Conservation (phyloP, 2,329 filamentous ascomycete genomes). For the Eutypa lata region DNA sequence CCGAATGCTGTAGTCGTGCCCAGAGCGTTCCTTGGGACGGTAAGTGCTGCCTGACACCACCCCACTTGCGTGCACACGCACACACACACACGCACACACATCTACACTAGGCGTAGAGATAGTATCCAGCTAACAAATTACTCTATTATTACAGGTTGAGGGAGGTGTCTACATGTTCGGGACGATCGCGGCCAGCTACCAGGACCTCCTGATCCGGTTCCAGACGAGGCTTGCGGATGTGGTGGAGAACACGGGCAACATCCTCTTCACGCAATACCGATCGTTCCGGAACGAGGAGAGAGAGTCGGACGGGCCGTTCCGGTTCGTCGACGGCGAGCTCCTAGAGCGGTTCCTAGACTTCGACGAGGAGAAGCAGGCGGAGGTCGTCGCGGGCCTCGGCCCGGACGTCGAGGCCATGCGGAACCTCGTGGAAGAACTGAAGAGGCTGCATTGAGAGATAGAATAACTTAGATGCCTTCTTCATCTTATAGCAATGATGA, state of each 20-base stretch:
- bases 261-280: conserved; percentile 77
- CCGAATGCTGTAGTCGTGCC: conserved; percentile 70
- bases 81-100: neutral
- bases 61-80: neutral
- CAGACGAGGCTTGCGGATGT: conserved; percentile 67
- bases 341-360: conserved; percentile 81
- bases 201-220: conserved; percentile 79
- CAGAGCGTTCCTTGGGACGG: conserved; percentile 83
- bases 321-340: conserved; percentile 91
- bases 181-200: conserved; percentile 66
- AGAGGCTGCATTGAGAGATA: conserved; percentile 51
- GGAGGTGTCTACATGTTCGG: conserved; percentile 90
- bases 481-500: no score
- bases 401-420: conserved; percentile 62
- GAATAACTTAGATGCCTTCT: neutral
- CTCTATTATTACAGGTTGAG: conserved; percentile 61
- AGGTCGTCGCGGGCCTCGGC: conserved; percentile 53
- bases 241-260: conserved; percentile 66
- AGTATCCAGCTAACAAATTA: conserved; percentile 21
- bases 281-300: conserved; percentile 72
- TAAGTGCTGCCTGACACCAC: conserved; percentile 43
- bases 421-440: conserved; percentile 59
- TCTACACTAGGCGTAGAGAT: no score
- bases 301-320: conserved; percentile 70
- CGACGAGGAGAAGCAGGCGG: conserved; percentile 53